A percentile compares a stretch with the other conserved stretches of the same genome.
These are phyloP conservation scores for Penicillium canescens DNA, from an alignment of 495 filamentous ascomycete species.

Conservation along the genomic window DNA sequence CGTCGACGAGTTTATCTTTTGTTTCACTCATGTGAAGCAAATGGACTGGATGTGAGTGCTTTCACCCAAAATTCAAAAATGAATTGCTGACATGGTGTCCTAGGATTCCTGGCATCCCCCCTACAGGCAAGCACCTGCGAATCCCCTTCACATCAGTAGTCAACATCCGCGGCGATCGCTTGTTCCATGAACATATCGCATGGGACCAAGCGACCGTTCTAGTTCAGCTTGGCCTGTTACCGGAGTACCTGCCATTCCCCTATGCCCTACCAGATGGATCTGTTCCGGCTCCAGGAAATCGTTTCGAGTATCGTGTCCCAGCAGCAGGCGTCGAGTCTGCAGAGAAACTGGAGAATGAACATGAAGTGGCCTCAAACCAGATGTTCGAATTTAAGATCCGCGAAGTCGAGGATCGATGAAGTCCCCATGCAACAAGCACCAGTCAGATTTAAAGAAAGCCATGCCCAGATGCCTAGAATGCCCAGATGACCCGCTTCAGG, in stretches of 20 bases:
- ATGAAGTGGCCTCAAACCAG: slow-evolving; percentile 58
- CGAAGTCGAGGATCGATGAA: slow-evolving; percentile 9
- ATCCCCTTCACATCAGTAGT: slow-evolving; percentile 74
- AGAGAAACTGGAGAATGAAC: slow-evolving; percentile 62
- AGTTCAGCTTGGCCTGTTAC: slow-evolving; percentile 69
- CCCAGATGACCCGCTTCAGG: too few relatives aligned
- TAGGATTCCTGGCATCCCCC: slow-evolving; percentile 66
- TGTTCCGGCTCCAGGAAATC: slow-evolving; percentile 36
- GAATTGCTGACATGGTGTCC: slow-evolving; percentile 17
- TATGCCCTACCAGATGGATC: slow-evolving; percentile 47
- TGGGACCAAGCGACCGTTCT: slow-evolving; percentile 85
- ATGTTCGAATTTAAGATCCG: slow-evolving; percentile 52
- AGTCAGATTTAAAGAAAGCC: not conserved
- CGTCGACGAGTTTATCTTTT: slow-evolving; percentile 57
- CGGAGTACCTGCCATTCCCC: slow-evolving; percentile 60
- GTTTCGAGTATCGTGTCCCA: slow-evolving; percentile 66
- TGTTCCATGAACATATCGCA: slow-evolving; percentile 79
- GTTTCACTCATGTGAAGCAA: slow-evolving; percentile 64
- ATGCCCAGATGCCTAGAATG: not conserved
- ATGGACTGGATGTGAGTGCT: slow-evolving; percentile 66
- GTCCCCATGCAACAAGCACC: not conserved
- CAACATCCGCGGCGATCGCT: slow-evolving; percentile 70
- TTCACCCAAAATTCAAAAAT: slow-evolving; percentile 41
- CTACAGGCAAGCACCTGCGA: slow-evolving; percentile 63
- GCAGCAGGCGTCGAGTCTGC: slow-evolving; percentile 66